Evolutionary conservation across 805 yeast genomes (phyloP).

Genomic region (Teunomyces lycoperdinae): DNA sequence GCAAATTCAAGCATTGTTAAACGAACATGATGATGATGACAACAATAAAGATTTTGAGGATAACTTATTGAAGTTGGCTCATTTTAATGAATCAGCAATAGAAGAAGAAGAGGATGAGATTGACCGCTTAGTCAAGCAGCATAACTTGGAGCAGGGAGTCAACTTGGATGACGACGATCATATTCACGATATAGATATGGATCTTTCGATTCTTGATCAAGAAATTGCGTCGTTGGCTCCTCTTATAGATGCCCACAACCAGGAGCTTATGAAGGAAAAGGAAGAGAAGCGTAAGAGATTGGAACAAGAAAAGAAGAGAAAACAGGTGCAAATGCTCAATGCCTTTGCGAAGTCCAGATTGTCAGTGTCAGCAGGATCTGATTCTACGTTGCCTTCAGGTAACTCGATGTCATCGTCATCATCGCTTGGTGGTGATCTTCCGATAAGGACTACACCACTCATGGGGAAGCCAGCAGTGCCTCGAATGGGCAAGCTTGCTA

Average conservation of each 20-base stretch:
- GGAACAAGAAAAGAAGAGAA: constrained; percentile 19
- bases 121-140: constrained; percentile 33
- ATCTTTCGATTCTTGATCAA: constrained; percentile 33
- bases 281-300: constrained; percentile 18
- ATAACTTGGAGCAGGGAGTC: constrained; percentile 33
- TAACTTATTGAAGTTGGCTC: constrained; percentile 15
- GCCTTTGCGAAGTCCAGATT: constrained; percentile 2
- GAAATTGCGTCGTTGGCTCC: constrained; percentile 42
- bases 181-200: constrained; percentile 21
- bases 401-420: constrained; percentile 5
- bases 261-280: constrained; percentile 21
- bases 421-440: constrained; percentile 2
- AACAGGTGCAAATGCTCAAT: constrained; percentile 9
- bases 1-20: constrained; percentile 30
- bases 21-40: constrained; percentile 18
- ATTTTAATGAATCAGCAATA: constrained; percentile 23
- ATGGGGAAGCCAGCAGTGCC: constrained; percentile 37
- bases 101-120: constrained; percentile 38
- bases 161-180: constrained; percentile 18
- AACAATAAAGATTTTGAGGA: constrained; percentile 12
- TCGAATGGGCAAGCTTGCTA: constrained; percentile 45
- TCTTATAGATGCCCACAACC: constrained; percentile 35
- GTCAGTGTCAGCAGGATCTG: constrained; percentile 4
- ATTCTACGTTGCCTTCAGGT: constrained; percentile 1
- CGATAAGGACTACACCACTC: constrained; percentile 18